phyloP scores from a whole-genome alignment of 2,329 filamentous ascomycete species.

The Hortaea werneckii region DNA sequence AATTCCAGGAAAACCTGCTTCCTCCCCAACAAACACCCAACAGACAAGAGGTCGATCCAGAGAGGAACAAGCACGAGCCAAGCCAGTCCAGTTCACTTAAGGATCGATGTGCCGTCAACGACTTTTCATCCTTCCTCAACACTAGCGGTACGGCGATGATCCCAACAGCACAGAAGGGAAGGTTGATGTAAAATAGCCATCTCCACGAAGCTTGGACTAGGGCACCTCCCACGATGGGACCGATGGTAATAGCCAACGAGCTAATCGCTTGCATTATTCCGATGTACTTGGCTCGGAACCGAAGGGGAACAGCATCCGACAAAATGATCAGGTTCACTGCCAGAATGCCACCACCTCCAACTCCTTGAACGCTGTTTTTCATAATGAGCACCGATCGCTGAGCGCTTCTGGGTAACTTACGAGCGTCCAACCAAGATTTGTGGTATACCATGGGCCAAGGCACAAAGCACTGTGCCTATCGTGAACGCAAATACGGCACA shows the following conservation, averaged over 20 bases:
- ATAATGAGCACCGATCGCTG: no score
- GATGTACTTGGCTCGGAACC: constrained; percentile 13
- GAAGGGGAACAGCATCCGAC: constrained; percentile 29
- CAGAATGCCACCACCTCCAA: constrained; percentile 37
- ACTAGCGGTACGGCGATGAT: constrained; percentile 33
- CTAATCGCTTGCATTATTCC: constrained; percentile 18
- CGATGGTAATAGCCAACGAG: constrained; percentile 25
- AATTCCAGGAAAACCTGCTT: constrained; percentile 26
- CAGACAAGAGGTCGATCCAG: constrained; percentile 16
- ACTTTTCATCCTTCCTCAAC: constrained; percentile 29
- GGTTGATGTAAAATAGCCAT: constrained; percentile 32
- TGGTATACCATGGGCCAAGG: constrained; percentile 27
- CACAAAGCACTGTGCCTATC: constrained; percentile 36
- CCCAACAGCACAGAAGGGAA: constrained; percentile 26
- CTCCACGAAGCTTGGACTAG: constrained; percentile 16
- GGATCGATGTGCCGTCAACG: constrained; percentile 9
- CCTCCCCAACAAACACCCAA: constrained; percentile 28
- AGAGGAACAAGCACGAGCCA: constrained; percentile 14
- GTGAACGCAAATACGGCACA: constrained; percentile 36
- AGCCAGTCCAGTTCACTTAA: constrained; percentile 15
- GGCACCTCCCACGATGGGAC: constrained; percentile 25
- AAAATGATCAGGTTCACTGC: constrained; percentile 34
- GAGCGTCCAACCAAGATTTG: constrained; percentile 34
- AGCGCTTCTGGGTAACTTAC: no score
- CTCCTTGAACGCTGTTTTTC: constrained; percentile 29